Base-by-base conservation (phyloP, 176 grass and related monocot genomes). In the Dactylis glomerata region DNA sequence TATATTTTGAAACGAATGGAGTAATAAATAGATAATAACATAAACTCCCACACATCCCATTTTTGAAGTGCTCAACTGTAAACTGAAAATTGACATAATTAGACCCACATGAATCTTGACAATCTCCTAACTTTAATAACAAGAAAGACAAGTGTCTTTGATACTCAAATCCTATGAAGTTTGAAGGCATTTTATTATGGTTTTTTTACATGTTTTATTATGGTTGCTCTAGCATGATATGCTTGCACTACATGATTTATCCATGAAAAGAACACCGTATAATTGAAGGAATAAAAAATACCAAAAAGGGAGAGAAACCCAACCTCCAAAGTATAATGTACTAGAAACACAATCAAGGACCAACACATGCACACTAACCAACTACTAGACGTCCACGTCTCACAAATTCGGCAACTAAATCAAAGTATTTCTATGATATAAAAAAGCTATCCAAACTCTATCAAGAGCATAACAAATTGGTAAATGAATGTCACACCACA, bases 381-480 rank as follows among this genome's bases (percentile, higher is more conserved):
- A 50, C 74, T 24, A 62, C 40, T 46, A 58, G 26, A 77, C 50
- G 42, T 82, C 78, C 52, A 34, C 83, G 36, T 82, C 63, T 36
- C 52, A 51, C 70, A 68, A 45, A 79, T 66, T 64, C 10, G 54
- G 38, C 71, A 81, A 68, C 74, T 84, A 50, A 51, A 54, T 67
- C 44, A 75, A 67, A 84, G 4, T n/a, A 66, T 80, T 66, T 23
- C 46, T 34, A 46, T 46, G 28, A 68, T 38, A 68, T 26, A 11
- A 26, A 51, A 88, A 47, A 28, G 68, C 66, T 74, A 89, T 85
- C 76, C 87, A 84, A 47, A 57, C 76, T 81, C 16, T 70, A 81
- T 16, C 76, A 56, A 22, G 50, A 79, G 19, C 75, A 76, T 87
- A 11, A 65, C 26, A 4, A 37, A 19, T 17, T 1, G 8, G 28